Conservation (phyloP, 805 yeast genomes). For the Ogataea nitratoaversa region DNA sequence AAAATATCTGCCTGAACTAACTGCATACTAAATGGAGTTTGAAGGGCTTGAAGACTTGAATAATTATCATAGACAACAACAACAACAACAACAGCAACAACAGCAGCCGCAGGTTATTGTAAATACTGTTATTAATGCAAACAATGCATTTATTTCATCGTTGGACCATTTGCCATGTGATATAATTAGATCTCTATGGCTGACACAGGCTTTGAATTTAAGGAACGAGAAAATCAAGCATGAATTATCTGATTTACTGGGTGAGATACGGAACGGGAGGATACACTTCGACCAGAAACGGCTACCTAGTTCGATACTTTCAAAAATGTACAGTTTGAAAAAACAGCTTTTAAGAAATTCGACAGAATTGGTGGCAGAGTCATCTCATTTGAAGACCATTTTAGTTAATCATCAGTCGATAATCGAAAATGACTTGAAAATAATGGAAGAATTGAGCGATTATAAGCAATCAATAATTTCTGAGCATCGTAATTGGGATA, state of each 20-base stretch:
- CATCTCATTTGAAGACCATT: slow-evolving; percentile 17
- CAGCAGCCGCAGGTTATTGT: slow-evolving; percentile 14
- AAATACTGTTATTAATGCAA: slow-evolving; percentile 27
- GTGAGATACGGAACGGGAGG: background rate
- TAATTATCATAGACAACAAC: background rate
- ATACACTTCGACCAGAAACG: background rate
- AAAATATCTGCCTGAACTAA: no score
- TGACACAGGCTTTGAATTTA: slow-evolving; percentile 30
- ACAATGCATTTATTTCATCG: slow-evolving; percentile 33
- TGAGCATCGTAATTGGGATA: slow-evolving; percentile 21
- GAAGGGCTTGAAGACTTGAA: no score
- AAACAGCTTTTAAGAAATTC: slow-evolving; percentile 16
- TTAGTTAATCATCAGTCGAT: slow-evolving; percentile 21
- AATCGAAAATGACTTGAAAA: slow-evolving; percentile 22
- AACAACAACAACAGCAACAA: slow-evolving; percentile 3
- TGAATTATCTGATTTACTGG: slow-evolving; percentile 4
- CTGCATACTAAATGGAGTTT: no score
- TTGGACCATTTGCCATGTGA: slow-evolving; percentile 38
- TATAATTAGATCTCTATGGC: slow-evolving; percentile 33
- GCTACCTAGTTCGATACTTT: background rate
- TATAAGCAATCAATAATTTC: slow-evolving; percentile 7
- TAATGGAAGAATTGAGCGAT: slow-evolving; percentile 20
- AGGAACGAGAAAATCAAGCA: slow-evolving; percentile 16
- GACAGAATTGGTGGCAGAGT: slow-evolving; percentile 24
- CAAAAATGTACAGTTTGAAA: slow-evolving; percentile 4